Conservation (phyloP, 1,139 yeast species). For the Casaregolazyma suthepensis region DNA sequence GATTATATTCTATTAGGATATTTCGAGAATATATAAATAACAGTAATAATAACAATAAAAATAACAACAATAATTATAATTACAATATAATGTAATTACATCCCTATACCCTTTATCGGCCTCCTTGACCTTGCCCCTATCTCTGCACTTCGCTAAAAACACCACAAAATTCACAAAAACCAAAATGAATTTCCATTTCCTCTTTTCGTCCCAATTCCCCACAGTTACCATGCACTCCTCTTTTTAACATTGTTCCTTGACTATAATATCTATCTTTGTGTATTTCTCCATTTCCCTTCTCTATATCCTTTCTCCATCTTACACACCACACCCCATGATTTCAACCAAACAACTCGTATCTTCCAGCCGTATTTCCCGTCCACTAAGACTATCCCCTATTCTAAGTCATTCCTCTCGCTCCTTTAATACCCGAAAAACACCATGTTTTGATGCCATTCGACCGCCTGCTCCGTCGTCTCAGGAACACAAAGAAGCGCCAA, state of each 20-base stretch:
- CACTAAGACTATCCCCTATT: background rate
- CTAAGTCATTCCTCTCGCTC: background rate
- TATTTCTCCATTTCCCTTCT: background rate
- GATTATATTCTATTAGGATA: no score
- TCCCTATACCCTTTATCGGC: no score
- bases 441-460: constrained; percentile 1
- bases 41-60: no score
- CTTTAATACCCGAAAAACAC: background rate
- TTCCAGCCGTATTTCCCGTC: background rate
- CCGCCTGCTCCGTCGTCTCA: constrained; percentile 4
- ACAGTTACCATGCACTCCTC: background rate
- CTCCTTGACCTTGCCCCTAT: no score
- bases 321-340: background rate
- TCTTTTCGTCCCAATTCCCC: background rate
- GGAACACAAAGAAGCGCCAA: background rate
- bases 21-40: no score
- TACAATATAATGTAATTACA: no score
- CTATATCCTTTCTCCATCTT: background rate
- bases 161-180: no score
- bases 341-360: background rate
- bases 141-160: no score
- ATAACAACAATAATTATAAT: no score
- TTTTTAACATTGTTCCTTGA: background rate
- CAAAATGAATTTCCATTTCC: background rate
- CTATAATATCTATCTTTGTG: background rate